phyloP scores from a whole-genome alignment of 768 basidiomycete species.

The Tylopilus subfusipes region DNA sequence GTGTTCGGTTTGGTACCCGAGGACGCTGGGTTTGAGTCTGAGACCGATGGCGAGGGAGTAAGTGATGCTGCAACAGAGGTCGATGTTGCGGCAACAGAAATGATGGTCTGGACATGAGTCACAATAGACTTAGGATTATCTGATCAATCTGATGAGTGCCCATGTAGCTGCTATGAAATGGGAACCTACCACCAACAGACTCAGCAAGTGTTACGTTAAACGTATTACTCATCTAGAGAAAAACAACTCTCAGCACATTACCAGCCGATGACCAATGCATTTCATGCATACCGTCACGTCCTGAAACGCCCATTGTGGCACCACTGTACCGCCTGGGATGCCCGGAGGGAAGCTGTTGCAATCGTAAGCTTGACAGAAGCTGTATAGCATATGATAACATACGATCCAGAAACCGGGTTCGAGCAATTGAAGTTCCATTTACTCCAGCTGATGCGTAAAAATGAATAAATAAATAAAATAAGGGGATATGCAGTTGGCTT shows the following conservation, averaged over 20 bases:
- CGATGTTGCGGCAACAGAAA: slow-evolving; percentile 8
- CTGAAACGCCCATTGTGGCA: slow-evolving; percentile 64
- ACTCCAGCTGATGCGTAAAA: slow-evolving; percentile 40
- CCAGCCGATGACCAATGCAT: background rate
- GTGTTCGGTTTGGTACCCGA: slow-evolving; percentile 30
- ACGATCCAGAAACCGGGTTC: slow-evolving; percentile 30
- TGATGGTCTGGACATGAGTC: slow-evolving; percentile 29
- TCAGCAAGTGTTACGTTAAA: slow-evolving; percentile 42
- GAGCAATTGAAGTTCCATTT: slow-evolving; percentile 49
- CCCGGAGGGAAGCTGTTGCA: slow-evolving; percentile 40
- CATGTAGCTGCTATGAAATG: background rate
- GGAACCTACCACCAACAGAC: slow-evolving; percentile 23
- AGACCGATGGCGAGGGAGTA: slow-evolving; percentile 9
- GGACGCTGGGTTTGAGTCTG: slow-evolving; percentile 1
- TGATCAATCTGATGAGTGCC: slow-evolving; percentile 15
- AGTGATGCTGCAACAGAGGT: slow-evolving; percentile 14
- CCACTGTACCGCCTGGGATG: slow-evolving; percentile 45
- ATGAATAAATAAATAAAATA: no score
- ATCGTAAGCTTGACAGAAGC: background rate
- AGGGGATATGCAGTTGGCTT: background rate
- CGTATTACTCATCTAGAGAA: slow-evolving; percentile 30
- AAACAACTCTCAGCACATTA: background rate
- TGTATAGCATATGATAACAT: slow-evolving; percentile 2
- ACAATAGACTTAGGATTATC: slow-evolving; percentile 44
- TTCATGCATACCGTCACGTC: slow-evolving; percentile 43